These are phyloP conservation scores for Aspergillus caelatus DNA, from an alignment of 2,329 filamentous ascomycete species.

Conservation along the genomic window DNA sequence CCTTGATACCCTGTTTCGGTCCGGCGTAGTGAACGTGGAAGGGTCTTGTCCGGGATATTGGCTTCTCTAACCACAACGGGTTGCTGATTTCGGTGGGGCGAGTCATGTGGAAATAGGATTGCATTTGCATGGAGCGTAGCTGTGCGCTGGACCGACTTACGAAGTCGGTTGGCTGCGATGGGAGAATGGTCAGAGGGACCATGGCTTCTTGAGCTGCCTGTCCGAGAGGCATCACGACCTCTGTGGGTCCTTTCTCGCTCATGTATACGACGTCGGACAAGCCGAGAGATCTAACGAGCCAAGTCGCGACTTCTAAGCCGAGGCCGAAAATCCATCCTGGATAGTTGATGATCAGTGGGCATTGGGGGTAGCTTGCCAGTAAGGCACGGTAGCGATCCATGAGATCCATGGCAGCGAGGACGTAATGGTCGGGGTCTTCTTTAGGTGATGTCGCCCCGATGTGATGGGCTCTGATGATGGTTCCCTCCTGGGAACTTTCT, in stretches of 20 bases:
- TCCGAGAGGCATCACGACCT: conserved; percentile 46
- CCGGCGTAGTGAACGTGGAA: conserved; percentile 56
- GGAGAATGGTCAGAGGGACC: conserved; percentile 48
- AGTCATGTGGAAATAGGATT: conserved; percentile 62
- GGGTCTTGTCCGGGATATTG: conserved; percentile 50
- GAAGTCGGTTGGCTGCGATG: conserved; percentile 49
- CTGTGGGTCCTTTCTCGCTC: conserved; percentile 50
- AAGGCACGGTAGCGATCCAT: conserved; percentile 51
- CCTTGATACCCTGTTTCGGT: conserved; percentile 48
- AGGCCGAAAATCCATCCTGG: conserved; percentile 59
- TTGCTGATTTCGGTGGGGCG: conserved; percentile 29
- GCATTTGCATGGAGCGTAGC: conserved; percentile 60
- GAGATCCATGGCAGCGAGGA: conserved; percentile 56
- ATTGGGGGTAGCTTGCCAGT: conserved; percentile 43
- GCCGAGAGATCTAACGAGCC: conserved; percentile 49
- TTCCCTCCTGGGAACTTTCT: conserved; percentile 37
- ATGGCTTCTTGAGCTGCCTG: conserved; percentile 40
- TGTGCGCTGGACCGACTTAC: conserved; percentile 54
- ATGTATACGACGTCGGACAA: conserved; percentile 59
- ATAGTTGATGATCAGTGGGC: conserved; percentile 60
- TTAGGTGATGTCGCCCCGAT: conserved; percentile 57
- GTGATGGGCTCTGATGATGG: conserved; percentile 55
- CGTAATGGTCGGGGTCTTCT: conserved; percentile 61
- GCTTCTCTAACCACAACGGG: conserved; percentile 48
- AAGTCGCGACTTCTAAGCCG: conserved; percentile 52